These are phyloP conservation scores for Conringia planisiliqua DNA, from an alignment of 345 rosid genomes.

Conservation along the genomic window DNA sequence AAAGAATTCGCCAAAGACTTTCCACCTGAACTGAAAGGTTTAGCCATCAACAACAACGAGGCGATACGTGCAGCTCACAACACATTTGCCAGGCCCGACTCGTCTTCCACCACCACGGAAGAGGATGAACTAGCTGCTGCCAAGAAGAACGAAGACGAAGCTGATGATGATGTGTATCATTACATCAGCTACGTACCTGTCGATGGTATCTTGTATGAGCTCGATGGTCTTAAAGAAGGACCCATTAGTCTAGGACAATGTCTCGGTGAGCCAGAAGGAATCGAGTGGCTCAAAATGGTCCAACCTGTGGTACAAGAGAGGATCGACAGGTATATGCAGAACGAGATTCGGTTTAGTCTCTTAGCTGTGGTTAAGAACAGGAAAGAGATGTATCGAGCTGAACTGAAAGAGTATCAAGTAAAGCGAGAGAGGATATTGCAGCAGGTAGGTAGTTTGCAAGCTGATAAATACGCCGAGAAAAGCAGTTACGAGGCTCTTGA, in stretches of 20 bases:
- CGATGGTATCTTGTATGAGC: conserved; percentile 34
- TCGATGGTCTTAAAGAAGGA: conserved; percentile 39
- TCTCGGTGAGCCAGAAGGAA: conserved; percentile 24
- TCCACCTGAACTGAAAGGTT: conserved; percentile 37
- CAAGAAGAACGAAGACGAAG: conserved; percentile 12
- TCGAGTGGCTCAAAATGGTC: conserved; percentile 34
- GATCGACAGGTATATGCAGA: conserved; percentile 18
- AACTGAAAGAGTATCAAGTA: conserved; percentile 30
- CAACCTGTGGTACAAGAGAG: conserved; percentile 33
- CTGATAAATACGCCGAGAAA: conserved; percentile 46
- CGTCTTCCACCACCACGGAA: conserved; percentile 21
- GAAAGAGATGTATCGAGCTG: conserved; percentile 34
- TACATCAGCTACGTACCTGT: conserved; percentile 38
- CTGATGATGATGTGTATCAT: conserved; percentile 32
- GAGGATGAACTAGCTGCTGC: conserved; percentile 20
- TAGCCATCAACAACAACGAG: conserved; percentile 39
- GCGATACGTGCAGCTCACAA: conserved; percentile 38
- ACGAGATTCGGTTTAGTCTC: conserved; percentile 34
- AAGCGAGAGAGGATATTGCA: conserved; percentile 36
- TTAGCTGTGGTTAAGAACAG: conserved; percentile 35
- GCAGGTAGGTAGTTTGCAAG: conserved; percentile 40
- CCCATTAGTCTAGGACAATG: conserved; percentile 37
- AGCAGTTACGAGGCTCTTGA: conserved; percentile 37
- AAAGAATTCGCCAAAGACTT: conserved; percentile 34
- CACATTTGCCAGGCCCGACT: conserved; percentile 30